Conservation (phyloP, 2,329 filamentous ascomycete genomes). For the Cryphonectria naterciae region DNA sequence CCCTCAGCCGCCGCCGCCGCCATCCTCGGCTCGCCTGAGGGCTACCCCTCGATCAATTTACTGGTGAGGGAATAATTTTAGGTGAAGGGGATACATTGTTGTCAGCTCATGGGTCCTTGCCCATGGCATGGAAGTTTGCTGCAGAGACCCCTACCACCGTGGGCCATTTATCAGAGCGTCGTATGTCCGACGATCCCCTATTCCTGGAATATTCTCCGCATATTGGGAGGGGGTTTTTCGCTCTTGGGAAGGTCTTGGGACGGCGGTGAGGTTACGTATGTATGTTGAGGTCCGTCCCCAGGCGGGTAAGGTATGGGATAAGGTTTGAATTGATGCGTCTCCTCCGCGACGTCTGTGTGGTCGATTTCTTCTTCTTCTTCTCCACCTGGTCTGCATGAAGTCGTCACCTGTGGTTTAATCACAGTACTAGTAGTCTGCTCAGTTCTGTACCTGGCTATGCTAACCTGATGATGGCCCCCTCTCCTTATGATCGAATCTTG, state of each 20-base stretch:
- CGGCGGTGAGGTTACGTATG: slow-evolving; percentile 4
- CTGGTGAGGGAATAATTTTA: slow-evolving; percentile 4
- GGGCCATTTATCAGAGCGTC: not conserved
- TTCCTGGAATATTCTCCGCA: slow-evolving; percentile 8
- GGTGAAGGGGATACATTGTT: not conserved
- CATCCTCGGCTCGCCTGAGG: not conserved
- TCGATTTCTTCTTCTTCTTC: not conserved
- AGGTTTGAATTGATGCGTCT: not conserved
- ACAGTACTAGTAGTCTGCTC: not conserved
- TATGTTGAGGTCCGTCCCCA: not conserved
- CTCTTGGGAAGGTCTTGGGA: slow-evolving; percentile 7
- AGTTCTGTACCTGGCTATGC: not conserved
- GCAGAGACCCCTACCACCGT: not conserved
- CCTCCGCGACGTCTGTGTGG: not conserved
- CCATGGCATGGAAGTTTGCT: not conserved
- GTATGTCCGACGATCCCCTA: slow-evolving; percentile 7
- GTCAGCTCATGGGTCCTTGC: slow-evolving; percentile 13
- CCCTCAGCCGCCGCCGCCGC: not conserved
- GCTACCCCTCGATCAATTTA: slow-evolving; percentile 11
- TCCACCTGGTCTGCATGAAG: not conserved
- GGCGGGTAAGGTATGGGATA: not conserved
- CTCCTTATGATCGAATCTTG: not conserved
- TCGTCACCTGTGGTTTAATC: not conserved
- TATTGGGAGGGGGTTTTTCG: too few species aligned
- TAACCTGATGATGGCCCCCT: not conserved